Percentiles rank a stretch among this genome's conserved stretches.
phyloP scores from a whole-genome alignment of 805 yeast genomes.

The Wickerhamiella vanderwaltii region DNA sequence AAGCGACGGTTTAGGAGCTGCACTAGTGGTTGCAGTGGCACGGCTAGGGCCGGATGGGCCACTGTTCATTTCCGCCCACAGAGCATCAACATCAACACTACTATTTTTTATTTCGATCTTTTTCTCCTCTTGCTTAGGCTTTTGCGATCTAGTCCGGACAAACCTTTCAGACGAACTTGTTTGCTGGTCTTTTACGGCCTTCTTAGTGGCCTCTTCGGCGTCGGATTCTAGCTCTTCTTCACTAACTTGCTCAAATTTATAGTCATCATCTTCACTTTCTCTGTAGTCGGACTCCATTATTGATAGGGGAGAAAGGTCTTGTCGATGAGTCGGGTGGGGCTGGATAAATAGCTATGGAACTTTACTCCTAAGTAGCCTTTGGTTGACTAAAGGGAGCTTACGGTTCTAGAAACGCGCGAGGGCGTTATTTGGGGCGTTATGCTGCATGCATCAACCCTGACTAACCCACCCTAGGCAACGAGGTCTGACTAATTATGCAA shows the following conservation, averaged over 20 bases:
- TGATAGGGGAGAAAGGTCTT: no score
- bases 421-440: no score
- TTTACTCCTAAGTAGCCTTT: background rate
- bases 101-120: conserved; percentile 14
- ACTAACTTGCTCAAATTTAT: conserved; percentile 31
- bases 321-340: background rate
- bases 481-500: no score
- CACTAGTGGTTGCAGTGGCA: background rate
- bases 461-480: no score
- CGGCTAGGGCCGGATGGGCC: no score
- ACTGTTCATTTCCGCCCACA: conserved; percentile 44
- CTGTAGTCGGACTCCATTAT: conserved; percentile 33
- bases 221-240: conserved; percentile 29
- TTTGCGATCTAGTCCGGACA: conserved; percentile 8
- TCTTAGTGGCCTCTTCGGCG: conserved; percentile 35
- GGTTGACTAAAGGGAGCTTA: background rate
- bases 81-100: conserved; percentile 37
- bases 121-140: conserved; percentile 18
- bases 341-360: background rate
- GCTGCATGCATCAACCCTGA: no score
- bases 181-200: conserved; percentile 30
- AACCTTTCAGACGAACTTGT: conserved; percentile 2
- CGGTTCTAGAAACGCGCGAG: no score
- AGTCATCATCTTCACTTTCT: conserved; percentile 50
- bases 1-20: background rate